Evolutionary conservation across 441 rosid genomes (phyloP).

Genomic region (Pelargonium citronellum): DNA sequence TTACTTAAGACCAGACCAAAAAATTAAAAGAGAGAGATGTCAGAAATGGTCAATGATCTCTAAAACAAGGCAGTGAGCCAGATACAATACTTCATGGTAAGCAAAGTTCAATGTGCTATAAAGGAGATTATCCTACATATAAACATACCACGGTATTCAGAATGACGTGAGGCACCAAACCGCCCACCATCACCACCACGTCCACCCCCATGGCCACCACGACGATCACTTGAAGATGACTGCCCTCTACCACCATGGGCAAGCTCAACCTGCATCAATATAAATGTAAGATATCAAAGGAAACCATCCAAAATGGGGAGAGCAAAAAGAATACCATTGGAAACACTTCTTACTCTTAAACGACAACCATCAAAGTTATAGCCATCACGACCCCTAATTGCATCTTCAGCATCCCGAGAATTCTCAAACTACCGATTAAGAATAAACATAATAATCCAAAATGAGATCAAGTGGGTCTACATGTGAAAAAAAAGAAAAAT

Average conservation of each 20-base stretch:
- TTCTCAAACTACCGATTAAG: conserved; percentile 54
- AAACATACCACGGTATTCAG: conserved; percentile 76
- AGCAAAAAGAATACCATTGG: background rate
- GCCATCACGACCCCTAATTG: conserved; percentile 91
- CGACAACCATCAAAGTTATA: conserved; percentile 88
- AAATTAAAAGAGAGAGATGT: background rate
- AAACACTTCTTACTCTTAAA: conserved; percentile 54
- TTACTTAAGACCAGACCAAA: conserved; percentile 27
- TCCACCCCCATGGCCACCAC: conserved; percentile 61
- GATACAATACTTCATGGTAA: background rate
- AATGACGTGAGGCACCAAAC: conserved; percentile 67
- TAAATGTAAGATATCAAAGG: conserved; percentile 13
- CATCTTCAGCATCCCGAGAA: conserved; percentile 88
- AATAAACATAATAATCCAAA: conserved; percentile 19
- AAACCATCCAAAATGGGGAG: conserved; percentile 5
- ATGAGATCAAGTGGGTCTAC: conserved; percentile 1
- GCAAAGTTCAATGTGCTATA: background rate
- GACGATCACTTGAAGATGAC: conserved; percentile 67
- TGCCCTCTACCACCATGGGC: conserved; percentile 96
- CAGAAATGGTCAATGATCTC: background rate
- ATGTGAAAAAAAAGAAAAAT: background rate
- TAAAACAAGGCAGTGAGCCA: background rate
- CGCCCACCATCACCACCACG: conserved; percentile 45
- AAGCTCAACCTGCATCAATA: conserved; percentile 70
- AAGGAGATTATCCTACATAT: background rate